Conservation (phyloP, 495 filamentous ascomycete genomes). For the Annulohypoxylon nitens region DNA sequence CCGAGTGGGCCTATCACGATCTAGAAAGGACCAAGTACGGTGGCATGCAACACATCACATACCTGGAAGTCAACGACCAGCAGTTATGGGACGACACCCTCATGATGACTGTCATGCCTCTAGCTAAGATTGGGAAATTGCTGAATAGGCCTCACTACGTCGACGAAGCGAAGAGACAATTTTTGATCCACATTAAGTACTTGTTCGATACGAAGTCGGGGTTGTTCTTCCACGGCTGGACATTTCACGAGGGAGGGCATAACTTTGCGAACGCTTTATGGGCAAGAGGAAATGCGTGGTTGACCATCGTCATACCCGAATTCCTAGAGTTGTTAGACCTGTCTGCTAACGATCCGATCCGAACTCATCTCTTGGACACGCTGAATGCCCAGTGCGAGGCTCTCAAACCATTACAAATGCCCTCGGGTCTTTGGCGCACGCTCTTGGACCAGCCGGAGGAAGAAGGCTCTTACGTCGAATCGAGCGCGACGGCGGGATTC, state of each 20-base stretch:
- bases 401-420: constrained; percentile 66
- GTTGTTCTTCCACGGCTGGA: constrained; percentile 82
- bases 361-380: constrained; percentile 70
- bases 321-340: constrained; percentile 76
- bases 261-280: constrained; percentile 78
- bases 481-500: constrained; percentile 80
- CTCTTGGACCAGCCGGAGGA: constrained; percentile 70
- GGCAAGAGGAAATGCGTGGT: constrained; percentile 75
- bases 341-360: constrained; percentile 66
- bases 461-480: constrained; percentile 74
- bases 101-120: constrained; percentile 84
- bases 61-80: constrained; percentile 71
- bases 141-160: constrained; percentile 74
- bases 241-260: constrained; percentile 74
- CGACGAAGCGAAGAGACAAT: constrained; percentile 79
- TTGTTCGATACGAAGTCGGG: constrained; percentile 75
- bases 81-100: constrained; percentile 84
- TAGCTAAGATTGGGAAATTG: constrained; percentile 79
- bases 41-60: constrained; percentile 81
- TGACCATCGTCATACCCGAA: constrained; percentile 81
- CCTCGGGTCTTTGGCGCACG: constrained; percentile 74
- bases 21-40: constrained; percentile 75
- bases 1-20: constrained; percentile 81
- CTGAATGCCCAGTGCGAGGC: constrained; percentile 73
- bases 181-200: constrained; percentile 78